Evolutionary conservation across 1,139 yeast genomes (phyloP).

Genomic region (Geotrichum citri-aurantii): DNA sequence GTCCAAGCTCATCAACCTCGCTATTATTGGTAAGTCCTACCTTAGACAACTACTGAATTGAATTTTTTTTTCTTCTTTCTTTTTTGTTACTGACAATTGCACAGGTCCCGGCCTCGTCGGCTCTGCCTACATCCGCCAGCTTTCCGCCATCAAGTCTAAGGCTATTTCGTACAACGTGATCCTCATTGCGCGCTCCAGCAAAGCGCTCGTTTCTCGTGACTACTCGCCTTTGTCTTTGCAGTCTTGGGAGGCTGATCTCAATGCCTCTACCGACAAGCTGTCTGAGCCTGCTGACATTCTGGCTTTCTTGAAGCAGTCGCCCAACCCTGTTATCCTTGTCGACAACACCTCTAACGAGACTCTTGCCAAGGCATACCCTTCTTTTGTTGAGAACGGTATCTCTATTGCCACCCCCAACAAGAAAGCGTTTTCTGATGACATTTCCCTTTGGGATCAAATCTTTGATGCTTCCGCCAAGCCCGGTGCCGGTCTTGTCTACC

Average conservation of each 20-base stretch:
- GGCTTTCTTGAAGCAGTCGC: constrained; percentile 56
- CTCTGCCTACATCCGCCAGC: constrained; percentile 75
- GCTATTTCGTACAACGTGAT: constrained; percentile 58
- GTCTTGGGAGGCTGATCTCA: constrained; percentile 47
- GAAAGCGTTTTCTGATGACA: constrained; percentile 87
- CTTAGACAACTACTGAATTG: background rate
- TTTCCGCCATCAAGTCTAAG: constrained; percentile 44
- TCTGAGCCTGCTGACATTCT: constrained; percentile 54
- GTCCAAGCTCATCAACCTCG: constrained; percentile 13
- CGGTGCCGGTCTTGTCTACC: constrained; percentile 78
- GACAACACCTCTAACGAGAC: constrained; percentile 88
- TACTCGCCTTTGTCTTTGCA: constrained; percentile 64
- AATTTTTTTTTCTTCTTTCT: background rate
- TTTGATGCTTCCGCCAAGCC: constrained; percentile 47
- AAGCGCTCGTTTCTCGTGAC: constrained; percentile 61
- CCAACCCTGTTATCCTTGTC: constrained; percentile 72
- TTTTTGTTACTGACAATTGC: background rate
- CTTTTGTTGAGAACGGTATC: constrained; percentile 67
- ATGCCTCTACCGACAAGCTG: constrained; percentile 44
- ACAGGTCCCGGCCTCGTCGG: constrained; percentile 91
- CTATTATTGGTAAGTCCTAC: constrained; percentile 11
- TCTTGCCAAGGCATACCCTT: constrained; percentile 72
- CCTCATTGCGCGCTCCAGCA: constrained; percentile 67
- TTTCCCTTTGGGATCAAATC: constrained; percentile 69
- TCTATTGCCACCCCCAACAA: constrained; percentile 97